Evolutionary conservation across 352 stramenopile genomes (phyloP).

Genomic region (Albugo laibachii): DNA sequence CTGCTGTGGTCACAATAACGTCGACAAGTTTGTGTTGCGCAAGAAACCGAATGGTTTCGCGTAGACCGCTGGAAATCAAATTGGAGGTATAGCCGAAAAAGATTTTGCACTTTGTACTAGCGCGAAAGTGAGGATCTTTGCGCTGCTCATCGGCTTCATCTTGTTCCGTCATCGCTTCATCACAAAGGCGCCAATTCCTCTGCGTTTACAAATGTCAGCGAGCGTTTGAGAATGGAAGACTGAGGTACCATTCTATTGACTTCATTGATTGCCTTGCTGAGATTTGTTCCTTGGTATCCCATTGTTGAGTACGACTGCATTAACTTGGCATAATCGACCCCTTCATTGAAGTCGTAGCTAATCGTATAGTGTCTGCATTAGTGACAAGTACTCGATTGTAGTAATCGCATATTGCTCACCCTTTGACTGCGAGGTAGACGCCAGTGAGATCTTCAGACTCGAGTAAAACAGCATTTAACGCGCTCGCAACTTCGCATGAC

Average conservation of each 20-base stretch:
- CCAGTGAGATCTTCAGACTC: too few species aligned
- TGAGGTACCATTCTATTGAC: conserved; percentile 90
- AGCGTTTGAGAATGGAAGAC: not conserved
- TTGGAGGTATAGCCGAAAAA: conserved; percentile 99
- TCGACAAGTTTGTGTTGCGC: conserved; percentile 98
- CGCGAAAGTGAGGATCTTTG: conserved; percentile 51
- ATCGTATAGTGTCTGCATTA: not conserved
- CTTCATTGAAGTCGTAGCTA: conserved; percentile 84
- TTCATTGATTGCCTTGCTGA: conserved; percentile 93
- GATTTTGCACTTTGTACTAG: conserved; percentile 89
- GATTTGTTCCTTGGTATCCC: conserved; percentile 93
- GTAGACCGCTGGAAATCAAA: conserved; percentile 96
- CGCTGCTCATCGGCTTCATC: conserved; percentile 87
- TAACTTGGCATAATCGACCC: conserved; percentile 71
- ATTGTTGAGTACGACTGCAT: conserved; percentile 69
- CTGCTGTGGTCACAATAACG: conserved; percentile 87
- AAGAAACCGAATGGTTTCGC: conserved; percentile 96
- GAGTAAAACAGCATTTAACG: too few species aligned
- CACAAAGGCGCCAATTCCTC: conserved; percentile 91
- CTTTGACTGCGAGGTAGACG: too few species aligned
- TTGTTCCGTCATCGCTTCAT: conserved; percentile 74
- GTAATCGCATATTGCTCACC: too few species aligned
- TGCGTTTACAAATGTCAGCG: conserved; percentile 6
- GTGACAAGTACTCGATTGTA: too few species aligned
- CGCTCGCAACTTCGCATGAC: too few species aligned